phyloP scores from a whole-genome alignment of 1,139 yeast species.

The Debaryomyces udenii region DNA sequence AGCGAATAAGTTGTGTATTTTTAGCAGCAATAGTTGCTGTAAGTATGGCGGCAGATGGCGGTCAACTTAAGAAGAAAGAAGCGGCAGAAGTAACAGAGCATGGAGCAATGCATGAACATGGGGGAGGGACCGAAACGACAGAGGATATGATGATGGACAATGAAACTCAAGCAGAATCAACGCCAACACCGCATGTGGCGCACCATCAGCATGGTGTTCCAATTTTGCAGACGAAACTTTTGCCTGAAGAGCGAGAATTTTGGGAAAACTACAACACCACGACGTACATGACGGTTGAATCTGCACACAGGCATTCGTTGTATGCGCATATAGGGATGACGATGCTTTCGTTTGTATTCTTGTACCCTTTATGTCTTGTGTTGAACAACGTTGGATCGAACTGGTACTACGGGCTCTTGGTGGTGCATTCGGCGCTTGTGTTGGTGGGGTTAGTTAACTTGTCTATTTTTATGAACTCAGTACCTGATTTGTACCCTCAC shows the following conservation, averaged over 20 bases:
- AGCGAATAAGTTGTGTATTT: not conserved
- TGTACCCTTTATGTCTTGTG: slow-evolving; percentile 74
- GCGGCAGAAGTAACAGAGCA: not conserved
- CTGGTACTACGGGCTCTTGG: slow-evolving; percentile 60
- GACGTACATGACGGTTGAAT: slow-evolving; percentile 65
- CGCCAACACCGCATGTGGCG: slow-evolving; percentile 54
- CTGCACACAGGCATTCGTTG: slow-evolving; percentile 54
- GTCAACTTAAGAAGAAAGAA: not conserved
- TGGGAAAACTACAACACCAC: slow-evolving; percentile 88
- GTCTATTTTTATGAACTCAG: slow-evolving; percentile 60
- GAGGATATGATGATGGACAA: slow-evolving; percentile 7
- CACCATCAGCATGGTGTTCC: slow-evolving; percentile 74
- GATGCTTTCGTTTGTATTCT: slow-evolving; percentile 48
- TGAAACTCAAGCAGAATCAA: slow-evolving; percentile 9
- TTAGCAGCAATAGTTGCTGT: slow-evolving; percentile 1
- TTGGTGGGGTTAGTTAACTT: slow-evolving; percentile 59
- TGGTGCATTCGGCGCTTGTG: slow-evolving; percentile 50
- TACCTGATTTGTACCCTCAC: slow-evolving; percentile 70
- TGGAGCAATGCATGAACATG: not conserved
- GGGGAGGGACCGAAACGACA: slow-evolving; percentile 18
- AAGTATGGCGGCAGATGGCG: slow-evolving; percentile 5
- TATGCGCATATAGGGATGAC: slow-evolving; percentile 58
- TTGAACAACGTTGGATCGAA: slow-evolving; percentile 61
- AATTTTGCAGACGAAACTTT: slow-evolving; percentile 65
- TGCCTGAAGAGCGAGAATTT: slow-evolving; percentile 70